A percentile compares a stretch with the other conserved stretches of the same genome.
Evolutionary conservation across 2,329 filamentous ascomycete genomes (phyloP).

Genomic region (Hypoxylon sp.): DNA sequence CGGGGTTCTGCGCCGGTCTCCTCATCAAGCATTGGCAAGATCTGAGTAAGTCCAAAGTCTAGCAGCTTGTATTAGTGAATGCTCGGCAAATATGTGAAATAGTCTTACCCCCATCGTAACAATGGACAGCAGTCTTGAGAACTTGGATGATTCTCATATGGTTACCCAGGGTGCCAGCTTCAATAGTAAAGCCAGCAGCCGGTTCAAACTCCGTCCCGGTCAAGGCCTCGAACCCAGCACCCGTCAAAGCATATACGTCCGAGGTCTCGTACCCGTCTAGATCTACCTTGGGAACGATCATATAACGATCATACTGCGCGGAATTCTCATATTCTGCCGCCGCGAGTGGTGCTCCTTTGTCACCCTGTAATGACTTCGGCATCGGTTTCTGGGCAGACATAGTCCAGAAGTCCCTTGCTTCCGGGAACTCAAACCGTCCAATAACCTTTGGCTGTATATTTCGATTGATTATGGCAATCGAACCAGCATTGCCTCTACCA

Average conservation of each 20-base stretch:
- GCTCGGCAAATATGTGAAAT: conserved; percentile 7
- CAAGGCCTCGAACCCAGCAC: conserved; percentile 79
- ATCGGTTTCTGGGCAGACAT: conserved; percentile 77
- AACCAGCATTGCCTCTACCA: conserved; percentile 76
- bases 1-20: conserved; percentile 85
- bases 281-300: conserved; percentile 84
- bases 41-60: conserved; percentile 91
- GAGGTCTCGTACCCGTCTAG: conserved; percentile 81
- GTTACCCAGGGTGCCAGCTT: conserved; percentile 86
- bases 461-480: conserved; percentile 82
- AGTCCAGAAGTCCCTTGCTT: conserved; percentile 85
- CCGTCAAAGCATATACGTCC: conserved; percentile 82
- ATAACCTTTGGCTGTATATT: conserved; percentile 81
- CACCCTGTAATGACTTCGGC: conserved; percentile 70
- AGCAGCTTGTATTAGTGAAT: conserved; percentile 38
- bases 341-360: conserved; percentile 65
- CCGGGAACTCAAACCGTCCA: conserved; percentile 78
- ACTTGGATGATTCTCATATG: conserved; percentile 89
- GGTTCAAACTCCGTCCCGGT: conserved; percentile 92
- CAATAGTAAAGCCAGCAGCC: conserved; percentile 87
- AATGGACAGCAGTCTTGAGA: conserved; percentile 86
- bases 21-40: conserved; percentile 93
- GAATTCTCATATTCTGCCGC: conserved; percentile 70
- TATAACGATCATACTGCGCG: conserved; percentile 80
- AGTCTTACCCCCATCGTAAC: conserved; percentile 86